phyloP scores from a whole-genome alignment of 495 filamentous ascomycete genomes.

The Aspergillus sclerotioniger region DNA sequence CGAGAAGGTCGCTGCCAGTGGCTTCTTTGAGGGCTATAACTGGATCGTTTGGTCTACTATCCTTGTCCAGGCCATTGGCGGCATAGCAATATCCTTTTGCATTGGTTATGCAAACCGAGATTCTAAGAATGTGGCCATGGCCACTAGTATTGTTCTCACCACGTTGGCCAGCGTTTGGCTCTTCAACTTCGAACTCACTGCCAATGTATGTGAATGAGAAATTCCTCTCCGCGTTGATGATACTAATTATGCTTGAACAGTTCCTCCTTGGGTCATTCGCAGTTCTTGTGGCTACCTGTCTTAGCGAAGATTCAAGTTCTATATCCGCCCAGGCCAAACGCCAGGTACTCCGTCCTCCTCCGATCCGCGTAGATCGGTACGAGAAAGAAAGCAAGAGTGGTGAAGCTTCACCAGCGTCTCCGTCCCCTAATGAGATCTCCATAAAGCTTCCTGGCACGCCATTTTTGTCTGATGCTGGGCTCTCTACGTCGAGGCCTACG shows the following conservation, averaged over 20 bases:
- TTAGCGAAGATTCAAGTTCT: conserved; percentile 62
- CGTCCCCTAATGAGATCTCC: conserved; percentile 46
- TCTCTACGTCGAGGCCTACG: conserved; percentile 65
- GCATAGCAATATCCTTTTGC: conserved; percentile 77
- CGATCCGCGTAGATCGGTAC: conserved; percentile 70
- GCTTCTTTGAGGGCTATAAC: conserved; percentile 94
- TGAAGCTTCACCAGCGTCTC: conserved; percentile 46
- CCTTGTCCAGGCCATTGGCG: conserved; percentile 75
- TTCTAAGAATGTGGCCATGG: conserved; percentile 88
- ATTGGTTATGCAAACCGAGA: conserved; percentile 67
- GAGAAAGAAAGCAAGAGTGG: conserved; percentile 60
- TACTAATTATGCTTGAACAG: conserved; percentile 47
- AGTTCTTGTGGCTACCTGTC: conserved; percentile 76
- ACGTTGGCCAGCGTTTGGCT: conserved; percentile 80
- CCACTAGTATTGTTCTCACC: conserved; percentile 82
- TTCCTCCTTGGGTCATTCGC: conserved; percentile 75
- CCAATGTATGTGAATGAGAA: conserved; percentile 58
- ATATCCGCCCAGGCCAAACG: conserved; percentile 40
- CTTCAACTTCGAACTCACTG: conserved; percentile 73
- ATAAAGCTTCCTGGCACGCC: conserved; percentile 52
- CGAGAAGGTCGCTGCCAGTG: conserved; percentile 72
- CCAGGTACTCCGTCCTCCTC: conserved; percentile 58
- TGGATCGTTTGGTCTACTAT: conserved; percentile 86
- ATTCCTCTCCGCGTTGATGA: neutral
- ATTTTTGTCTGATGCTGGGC: conserved; percentile 48